Evolutionary conservation across 805 yeast species (phyloP).

Genomic region (Sporopachydermia lactativora): DNA sequence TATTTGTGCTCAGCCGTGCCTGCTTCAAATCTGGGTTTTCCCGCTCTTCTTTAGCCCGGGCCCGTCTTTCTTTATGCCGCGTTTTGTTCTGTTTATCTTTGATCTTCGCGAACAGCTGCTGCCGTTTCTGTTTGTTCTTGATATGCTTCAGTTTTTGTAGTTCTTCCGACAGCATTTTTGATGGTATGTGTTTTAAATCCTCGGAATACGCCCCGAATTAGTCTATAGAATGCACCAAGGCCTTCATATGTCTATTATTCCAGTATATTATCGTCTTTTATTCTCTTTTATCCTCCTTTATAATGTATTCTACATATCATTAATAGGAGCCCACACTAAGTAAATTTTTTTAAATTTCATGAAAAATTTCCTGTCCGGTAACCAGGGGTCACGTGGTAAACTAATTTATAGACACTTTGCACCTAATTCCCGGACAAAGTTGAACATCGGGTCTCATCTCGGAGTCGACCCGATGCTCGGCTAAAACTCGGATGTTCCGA

Average conservation of each 20-base stretch:
- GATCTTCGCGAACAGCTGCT: slow-evolving; percentile 57
- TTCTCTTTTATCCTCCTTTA: no score
- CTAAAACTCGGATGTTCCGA: no score
- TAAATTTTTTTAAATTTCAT: no score
- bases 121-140: slow-evolving; percentile 69
- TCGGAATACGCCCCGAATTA: neutral
- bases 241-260: neutral
- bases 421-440: no score
- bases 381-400: no score
- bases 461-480: no score
- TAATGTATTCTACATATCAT: no score
- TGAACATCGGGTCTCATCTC: no score
- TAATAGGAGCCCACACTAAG: no score
- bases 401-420: no score
- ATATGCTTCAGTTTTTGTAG: slow-evolving; percentile 29
- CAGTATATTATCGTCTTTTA: no score
- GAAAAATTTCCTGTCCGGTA: no score
- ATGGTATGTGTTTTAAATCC: neutral
- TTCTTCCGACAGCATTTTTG: slow-evolving; percentile 10
- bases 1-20: slow-evolving; percentile 63
- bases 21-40: slow-evolving; percentile 71
- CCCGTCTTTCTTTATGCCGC: slow-evolving; percentile 63
- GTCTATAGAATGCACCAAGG: slow-evolving; percentile 2
- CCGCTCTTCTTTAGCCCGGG: slow-evolving; percentile 78
- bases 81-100: slow-evolving; percentile 64